Conservation (phyloP, 495 filamentous ascomycete species). For the Neurospora hispaniola region DNA sequence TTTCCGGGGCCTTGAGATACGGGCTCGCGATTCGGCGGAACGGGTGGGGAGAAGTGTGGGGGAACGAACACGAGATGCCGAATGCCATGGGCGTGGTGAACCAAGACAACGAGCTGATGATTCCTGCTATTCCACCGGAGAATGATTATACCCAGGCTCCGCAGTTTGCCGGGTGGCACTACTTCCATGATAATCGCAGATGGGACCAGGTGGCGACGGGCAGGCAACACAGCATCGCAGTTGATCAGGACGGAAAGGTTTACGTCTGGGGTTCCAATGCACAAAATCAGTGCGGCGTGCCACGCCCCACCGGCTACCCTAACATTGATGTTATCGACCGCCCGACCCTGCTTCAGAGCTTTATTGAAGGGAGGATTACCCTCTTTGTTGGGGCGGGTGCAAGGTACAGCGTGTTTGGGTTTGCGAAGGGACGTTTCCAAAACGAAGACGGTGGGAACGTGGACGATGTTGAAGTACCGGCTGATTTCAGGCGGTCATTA, state of each 20-base stretch:
- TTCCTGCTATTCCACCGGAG: not conserved
- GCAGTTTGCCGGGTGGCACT: not conserved
- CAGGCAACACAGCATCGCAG: constrained; percentile 47
- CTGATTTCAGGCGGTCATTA: not conserved
- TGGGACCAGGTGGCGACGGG: constrained; percentile 31
- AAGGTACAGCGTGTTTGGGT: constrained; percentile 49
- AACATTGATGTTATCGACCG: constrained; percentile 50
- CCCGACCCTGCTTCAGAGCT: constrained; percentile 40
- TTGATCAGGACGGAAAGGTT: constrained; percentile 43
- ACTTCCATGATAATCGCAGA: constrained; percentile 6
- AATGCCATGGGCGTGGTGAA: not conserved
- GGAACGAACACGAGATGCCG: not conserved
- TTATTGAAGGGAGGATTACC: constrained; percentile 18
- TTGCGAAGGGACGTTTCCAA: not conserved
- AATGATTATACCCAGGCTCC: not conserved
- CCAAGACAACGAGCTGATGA: not conserved
- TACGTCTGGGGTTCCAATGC: constrained; percentile 62
- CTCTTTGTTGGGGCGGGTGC: constrained; percentile 48
- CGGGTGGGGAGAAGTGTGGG: not conserved
- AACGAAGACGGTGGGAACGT: not conserved
- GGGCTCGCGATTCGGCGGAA: not conserved
- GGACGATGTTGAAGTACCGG: not conserved
- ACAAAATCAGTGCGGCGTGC: constrained; percentile 53
- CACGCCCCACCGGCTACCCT: constrained; percentile 40
- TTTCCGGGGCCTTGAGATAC: not conserved